Conservation (phyloP, 140 eudicot species). For the Cichorium intybus region DNA sequence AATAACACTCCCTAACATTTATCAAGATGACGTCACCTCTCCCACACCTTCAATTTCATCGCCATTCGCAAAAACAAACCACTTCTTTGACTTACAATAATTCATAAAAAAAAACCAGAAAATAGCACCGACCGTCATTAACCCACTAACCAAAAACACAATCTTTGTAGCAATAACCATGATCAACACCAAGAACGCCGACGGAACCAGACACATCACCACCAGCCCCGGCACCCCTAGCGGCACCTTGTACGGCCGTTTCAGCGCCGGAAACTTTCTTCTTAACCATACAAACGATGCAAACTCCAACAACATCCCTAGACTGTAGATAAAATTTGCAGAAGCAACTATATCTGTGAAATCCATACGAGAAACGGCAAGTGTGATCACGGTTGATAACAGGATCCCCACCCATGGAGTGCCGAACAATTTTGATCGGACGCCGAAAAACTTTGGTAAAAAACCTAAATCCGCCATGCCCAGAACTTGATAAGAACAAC, state of each 20-base stretch:
- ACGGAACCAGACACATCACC: constrained; percentile 65
- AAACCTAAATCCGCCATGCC: constrained; percentile 76
- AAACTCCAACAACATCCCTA: constrained; percentile 81
- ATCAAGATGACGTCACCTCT: constrained; percentile 6
- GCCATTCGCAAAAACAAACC: constrained; percentile 35
- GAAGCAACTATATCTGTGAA: constrained; percentile 53
- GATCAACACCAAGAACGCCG: constrained; percentile 53
- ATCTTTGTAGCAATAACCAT: constrained; percentile 66
- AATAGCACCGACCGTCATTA: constrained; percentile 67
- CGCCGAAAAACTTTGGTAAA: constrained; percentile 52
- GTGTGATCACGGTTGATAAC: constrained; percentile 42
- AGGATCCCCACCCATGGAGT: constrained; percentile 81
- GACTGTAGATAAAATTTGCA: constrained; percentile 68
- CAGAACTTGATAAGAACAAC: constrained; percentile 56
- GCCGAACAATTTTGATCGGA: constrained; percentile 61
- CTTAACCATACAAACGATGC: constrained; percentile 65
- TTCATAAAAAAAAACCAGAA: constrained; percentile 66
- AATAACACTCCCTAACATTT: background rate
- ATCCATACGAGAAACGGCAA: constrained; percentile 51
- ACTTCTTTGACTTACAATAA: constrained; percentile 41
- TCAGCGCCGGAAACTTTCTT: constrained; percentile 48
- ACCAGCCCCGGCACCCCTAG: constrained; percentile 49
- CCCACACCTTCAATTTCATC: constrained; percentile 20
- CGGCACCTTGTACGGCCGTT: constrained; percentile 66
- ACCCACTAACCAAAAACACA: constrained; percentile 57